phyloP scores from a whole-genome alignment of 805 yeast genomes.

The Wickerhamiella brachini region DNA sequence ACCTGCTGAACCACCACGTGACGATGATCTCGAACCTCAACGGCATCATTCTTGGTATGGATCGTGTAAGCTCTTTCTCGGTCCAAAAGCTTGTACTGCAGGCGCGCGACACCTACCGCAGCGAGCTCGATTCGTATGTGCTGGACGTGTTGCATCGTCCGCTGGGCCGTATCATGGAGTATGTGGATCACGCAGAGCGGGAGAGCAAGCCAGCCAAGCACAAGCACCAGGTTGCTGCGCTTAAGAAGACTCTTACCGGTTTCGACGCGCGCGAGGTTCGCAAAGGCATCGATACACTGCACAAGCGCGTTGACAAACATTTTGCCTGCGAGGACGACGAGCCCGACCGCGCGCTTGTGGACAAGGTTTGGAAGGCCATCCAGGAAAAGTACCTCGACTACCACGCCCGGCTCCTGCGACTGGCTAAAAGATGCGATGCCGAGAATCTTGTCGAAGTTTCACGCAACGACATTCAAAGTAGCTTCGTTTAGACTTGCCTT shows the following conservation, averaged over 20 bases:
- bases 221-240: constrained; percentile 26
- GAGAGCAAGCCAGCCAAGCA: constrained; percentile 28
- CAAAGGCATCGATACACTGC: constrained; percentile 39
- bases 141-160: constrained; percentile 35
- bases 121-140: constrained; percentile 33
- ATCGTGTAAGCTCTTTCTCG: constrained; percentile 8
- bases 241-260: constrained; percentile 41
- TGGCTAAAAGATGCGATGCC: constrained; percentile 43
- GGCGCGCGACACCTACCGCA: constrained; percentile 19
- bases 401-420: constrained; percentile 39
- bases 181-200: constrained; percentile 50
- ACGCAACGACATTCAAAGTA: constrained; percentile 8
- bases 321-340: constrained; percentile 22
- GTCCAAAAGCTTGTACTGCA: constrained; percentile 16
- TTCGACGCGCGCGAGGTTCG: constrained; percentile 48
- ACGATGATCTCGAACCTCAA: constrained; percentile 41
- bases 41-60: constrained; percentile 30
- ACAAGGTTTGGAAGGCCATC: constrained; percentile 48
- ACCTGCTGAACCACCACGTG: constrained; percentile 30
- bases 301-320: constrained; percentile 43
- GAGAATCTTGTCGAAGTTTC: constrained; percentile 12
- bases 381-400: constrained; percentile 48
- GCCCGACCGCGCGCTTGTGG: constrained; percentile 10
- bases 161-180: constrained; percentile 54
- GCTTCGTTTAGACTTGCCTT: neutral